Base-by-base conservation (phyloP, 345 rosid species). In the Sisymbrium altissimum region DNA sequence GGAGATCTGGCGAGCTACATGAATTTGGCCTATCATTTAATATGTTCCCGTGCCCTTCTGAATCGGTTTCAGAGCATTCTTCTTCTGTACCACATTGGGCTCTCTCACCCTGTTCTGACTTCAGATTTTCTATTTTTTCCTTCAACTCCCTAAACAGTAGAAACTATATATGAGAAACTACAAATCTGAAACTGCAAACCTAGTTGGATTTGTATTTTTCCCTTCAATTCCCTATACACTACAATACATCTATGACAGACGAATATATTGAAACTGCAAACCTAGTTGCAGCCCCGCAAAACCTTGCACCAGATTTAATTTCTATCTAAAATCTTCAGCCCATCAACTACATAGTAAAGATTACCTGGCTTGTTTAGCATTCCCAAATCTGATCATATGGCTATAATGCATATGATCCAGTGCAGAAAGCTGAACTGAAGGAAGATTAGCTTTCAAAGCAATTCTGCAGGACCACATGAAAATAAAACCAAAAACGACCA, bases 391-490 rank as follows among this genome's bases (percentile, higher is more conserved):
- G 66, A 95, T 92, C 96, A 92, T 92, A 82, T 90, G 85, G 86
- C 88, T 88, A 61, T 95, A 95, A 68, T 92, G 98, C 96, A 95
- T 90, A 75, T 83, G 89, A 81, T 95, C 97, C 53, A 95, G 78
- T 41, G 98, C 98, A 66, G 86, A 74, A 79, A 92, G 85, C 82
- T 95, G 92, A 76, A 83, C 30, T 11, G 87, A 75, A 49, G 87
- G 88, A 74, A 85, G 86, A 23, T 89, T 86, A 68, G 92, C 96
- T 79, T 86, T 81, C 55, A 79, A 73, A 13, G 98, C 92, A 80
- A 92, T 82, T 83, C 98, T 95, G 87, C 81, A 81, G 23, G 54
- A 72, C 3, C 62, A 40, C 32, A 65, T 11, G 23, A 71, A 13
- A 71, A 39, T 7, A 49, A 9, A 68, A 61, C 57, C 67, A 65